Percentiles rank a stretch among this genome's conserved stretches.
Evolutionary conservation across 2,329 filamentous ascomycete species (phyloP).

Genomic region (Zymoseptoria brevis): DNA sequence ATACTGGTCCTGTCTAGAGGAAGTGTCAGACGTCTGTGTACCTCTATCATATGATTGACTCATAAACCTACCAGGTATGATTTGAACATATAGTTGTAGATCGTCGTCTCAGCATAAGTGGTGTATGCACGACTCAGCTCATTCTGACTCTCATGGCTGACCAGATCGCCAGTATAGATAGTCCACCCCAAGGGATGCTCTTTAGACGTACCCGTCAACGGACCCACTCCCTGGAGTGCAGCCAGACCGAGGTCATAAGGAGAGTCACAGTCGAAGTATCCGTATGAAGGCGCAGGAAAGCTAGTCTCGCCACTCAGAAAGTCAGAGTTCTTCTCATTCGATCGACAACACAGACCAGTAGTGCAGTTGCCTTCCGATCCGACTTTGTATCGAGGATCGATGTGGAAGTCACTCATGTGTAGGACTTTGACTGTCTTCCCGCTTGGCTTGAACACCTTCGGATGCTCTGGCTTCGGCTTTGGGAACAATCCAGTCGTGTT

Average conservation of each 20-base stretch:
- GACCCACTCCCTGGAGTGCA: constrained; percentile 48
- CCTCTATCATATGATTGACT: no score
- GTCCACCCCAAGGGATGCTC: constrained; percentile 44
- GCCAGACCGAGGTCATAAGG: constrained; percentile 51
- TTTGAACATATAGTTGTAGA: constrained; percentile 48
- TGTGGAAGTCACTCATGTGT: constrained; percentile 48
- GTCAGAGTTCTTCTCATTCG: constrained; percentile 32
- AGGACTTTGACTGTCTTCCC: constrained; percentile 49
- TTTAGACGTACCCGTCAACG: constrained; percentile 47
- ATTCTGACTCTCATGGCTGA: constrained; percentile 47
- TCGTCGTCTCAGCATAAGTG: constrained; percentile 46
- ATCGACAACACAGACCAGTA: constrained; percentile 45
- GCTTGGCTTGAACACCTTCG: constrained; percentile 39
- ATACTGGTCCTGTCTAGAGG: constrained; percentile 43
- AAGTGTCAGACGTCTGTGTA: no score
- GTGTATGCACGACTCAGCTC: constrained; percentile 46
- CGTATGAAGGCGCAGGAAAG: constrained; percentile 47
- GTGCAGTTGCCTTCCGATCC: constrained; percentile 49
- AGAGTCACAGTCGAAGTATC: constrained; percentile 50
- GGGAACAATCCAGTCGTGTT: constrained; percentile 43
- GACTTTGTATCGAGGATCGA: constrained; percentile 48
- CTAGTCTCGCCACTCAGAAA: constrained; percentile 30
- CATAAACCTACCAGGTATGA: constrained; percentile 35
- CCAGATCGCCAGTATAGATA: constrained; percentile 51
- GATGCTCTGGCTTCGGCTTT: constrained; percentile 46